Evolutionary conservation across 2,329 filamentous ascomycete species (phyloP).

Genomic region (Penicillium sp.): DNA sequence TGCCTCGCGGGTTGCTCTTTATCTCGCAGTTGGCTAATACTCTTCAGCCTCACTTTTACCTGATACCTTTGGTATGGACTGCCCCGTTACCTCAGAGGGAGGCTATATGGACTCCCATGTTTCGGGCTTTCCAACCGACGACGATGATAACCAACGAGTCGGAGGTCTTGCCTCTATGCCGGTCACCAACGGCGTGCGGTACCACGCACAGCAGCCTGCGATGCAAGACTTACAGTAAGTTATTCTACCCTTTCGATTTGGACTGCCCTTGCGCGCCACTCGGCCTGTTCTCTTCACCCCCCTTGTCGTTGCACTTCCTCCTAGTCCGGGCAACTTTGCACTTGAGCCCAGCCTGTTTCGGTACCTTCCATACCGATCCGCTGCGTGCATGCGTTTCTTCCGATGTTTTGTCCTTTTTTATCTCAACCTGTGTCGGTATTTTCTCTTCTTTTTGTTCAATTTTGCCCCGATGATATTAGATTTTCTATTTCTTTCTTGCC

Average conservation of each 20-base stretch:
- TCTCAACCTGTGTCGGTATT: conserved; percentile 19
- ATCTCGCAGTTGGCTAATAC: conserved; percentile 12
- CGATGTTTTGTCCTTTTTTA: conserved; percentile 26
- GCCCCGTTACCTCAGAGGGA: conserved; percentile 43
- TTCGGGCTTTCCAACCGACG: conserved; percentile 41
- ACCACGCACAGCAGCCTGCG: conserved; percentile 56
- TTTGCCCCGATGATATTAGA: background rate
- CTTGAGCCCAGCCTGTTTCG: conserved; percentile 30
- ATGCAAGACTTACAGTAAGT: conserved; percentile 61
- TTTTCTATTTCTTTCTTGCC: conserved; percentile 11
- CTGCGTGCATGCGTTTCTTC: conserved; percentile 35
- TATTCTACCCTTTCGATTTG: conserved; percentile 43
- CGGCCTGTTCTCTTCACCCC: conserved; percentile 32
- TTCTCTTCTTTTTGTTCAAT: conserved; percentile 11
- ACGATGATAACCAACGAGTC: conserved; percentile 58
- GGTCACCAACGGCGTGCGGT: conserved; percentile 55
- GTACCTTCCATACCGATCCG: conserved; percentile 32
- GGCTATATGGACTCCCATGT: conserved; percentile 44
- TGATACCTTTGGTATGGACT: conserved; percentile 44
- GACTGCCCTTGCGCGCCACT: conserved; percentile 39
- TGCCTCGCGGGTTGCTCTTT: conserved; percentile 17
- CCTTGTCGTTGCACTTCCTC: conserved; percentile 37
- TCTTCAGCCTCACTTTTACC: conserved; percentile 36
- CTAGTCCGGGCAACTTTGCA: conserved; percentile 37
- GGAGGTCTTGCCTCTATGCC: conserved; percentile 52